Conservation (phyloP, 768 basidiomycete species). For the Pleurotus eryngii region DNA sequence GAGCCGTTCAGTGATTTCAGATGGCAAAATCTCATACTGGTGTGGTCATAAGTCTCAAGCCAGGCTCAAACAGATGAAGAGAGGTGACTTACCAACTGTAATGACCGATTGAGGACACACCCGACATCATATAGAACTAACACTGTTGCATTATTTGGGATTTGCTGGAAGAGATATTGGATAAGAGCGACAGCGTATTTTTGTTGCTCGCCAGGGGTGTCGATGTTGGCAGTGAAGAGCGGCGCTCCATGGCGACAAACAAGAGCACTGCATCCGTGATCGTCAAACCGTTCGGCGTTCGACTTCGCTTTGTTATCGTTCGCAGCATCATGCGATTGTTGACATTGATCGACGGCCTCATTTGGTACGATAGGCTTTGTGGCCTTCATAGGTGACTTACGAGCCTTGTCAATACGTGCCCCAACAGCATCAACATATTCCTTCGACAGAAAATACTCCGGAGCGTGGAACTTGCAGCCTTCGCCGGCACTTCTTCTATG, state of each 20-base stretch:
- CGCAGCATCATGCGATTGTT: conserved; percentile 22
- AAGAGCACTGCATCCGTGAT: conserved; percentile 27
- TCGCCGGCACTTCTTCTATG: conserved; percentile 19
- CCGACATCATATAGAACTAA: conserved; percentile 24
- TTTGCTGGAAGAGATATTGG: conserved; percentile 20
- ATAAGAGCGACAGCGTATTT: conserved; percentile 26
- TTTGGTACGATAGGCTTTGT: conserved; percentile 15
- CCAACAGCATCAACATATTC: conserved; percentile 19
- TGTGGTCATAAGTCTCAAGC: no score
- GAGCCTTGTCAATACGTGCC: conserved; percentile 5
- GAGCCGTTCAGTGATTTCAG: conserved; percentile 14
- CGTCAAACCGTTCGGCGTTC: conserved; percentile 13
- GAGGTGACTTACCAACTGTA: conserved; percentile 15
- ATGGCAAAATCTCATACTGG: conserved; percentile 21
- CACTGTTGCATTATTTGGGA: conserved; percentile 19
- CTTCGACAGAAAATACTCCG: conserved; percentile 20
- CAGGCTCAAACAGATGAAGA: no score
- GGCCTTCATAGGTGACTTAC: conserved; percentile 7
- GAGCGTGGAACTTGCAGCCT: conserved; percentile 17
- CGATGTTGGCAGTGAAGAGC: conserved; percentile 29
- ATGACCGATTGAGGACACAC: conserved; percentile 22
- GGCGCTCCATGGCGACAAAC: conserved; percentile 31
- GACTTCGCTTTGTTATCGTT: conserved; percentile 20
- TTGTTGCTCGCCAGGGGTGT: conserved; percentile 27
- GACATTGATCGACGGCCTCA: conserved; percentile 21